Conservation (phyloP, 75 land plant genomes). For the Cunninghamia lanceolata region DNA sequence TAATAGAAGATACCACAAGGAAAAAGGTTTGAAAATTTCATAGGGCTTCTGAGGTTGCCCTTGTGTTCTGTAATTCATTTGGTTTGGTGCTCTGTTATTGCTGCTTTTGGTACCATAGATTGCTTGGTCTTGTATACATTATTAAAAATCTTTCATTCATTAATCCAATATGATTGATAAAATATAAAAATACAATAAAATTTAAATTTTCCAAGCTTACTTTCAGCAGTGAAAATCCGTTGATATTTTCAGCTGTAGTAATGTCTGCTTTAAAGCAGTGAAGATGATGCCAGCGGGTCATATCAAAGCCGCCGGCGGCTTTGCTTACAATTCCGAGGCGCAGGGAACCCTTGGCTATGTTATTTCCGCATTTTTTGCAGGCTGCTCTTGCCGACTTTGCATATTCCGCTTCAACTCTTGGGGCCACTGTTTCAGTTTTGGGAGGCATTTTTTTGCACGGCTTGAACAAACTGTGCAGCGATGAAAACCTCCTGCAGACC, state of each 20-base stretch:
- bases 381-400: slow-evolving; percentile 78
- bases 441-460: background rate
- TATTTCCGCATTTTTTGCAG: slow-evolving; percentile 65
- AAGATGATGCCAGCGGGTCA: slow-evolving; percentile 68
- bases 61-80: no score
- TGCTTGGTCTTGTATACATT: no score
- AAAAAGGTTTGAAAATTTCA: no score
- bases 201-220: slow-evolving; percentile 13
- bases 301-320: slow-evolving; percentile 56
- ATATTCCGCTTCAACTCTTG: slow-evolving; percentile 65
- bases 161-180: background rate
- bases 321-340: slow-evolving; percentile 51
- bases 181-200: background rate
- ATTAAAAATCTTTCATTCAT: no score
- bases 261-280: slow-evolving; percentile 33
- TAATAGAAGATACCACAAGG: no score
- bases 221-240: slow-evolving; percentile 57
- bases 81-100: no score
- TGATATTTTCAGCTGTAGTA: slow-evolving; percentile 34
- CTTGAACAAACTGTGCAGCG: background rate
- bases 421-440: slow-evolving; percentile 12
- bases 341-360: slow-evolving; percentile 39
- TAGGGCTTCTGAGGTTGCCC: no score
- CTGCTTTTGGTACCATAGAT: no score
- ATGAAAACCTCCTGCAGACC: background rate